Conservation (phyloP, 1,284 basidiomycete species). For the Cryptococcus maquisensis region DNA sequence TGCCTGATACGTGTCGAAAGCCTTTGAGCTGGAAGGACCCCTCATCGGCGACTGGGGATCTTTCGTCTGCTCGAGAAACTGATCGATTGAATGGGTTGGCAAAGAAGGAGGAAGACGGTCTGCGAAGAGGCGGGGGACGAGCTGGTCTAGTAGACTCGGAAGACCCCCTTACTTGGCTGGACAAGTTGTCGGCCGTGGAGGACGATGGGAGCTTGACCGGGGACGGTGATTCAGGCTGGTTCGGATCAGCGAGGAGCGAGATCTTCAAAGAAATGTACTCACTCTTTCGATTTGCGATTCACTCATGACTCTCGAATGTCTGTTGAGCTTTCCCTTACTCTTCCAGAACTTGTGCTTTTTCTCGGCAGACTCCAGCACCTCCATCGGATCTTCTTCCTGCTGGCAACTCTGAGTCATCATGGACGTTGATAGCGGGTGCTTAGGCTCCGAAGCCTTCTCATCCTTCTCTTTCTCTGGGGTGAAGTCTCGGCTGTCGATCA, state of each 20-base stretch:
- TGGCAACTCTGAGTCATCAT: neutral
- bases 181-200: neutral
- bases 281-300: conserved; percentile 11
- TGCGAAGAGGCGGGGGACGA: conserved; percentile 19
- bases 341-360: conserved; percentile 31
- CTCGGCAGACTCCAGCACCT: conserved; percentile 20
- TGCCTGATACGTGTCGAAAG: conserved; percentile 45
- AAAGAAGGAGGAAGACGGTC: conserved; percentile 37
- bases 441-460: neutral
- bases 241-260: neutral
- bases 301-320: conserved; percentile 13
- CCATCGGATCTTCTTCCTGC: conserved; percentile 13
- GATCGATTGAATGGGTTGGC: conserved; percentile 35
- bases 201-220: conserved; percentile 5
- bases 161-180: neutral
- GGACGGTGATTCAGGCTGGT: conserved; percentile 15
- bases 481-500: neutral
- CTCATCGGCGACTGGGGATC: conserved; percentile 23
- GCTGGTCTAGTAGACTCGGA: conserved; percentile 3
- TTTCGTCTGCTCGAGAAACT: conserved; percentile 30
- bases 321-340: conserved; percentile 13
- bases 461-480: neutral
- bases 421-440: too few relatives aligned
- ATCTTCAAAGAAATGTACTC: neutral
- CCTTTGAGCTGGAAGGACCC: conserved; percentile 43